Conservation (phyloP, 73 alveolate species). For the Blepharisma stoltei region DNA sequence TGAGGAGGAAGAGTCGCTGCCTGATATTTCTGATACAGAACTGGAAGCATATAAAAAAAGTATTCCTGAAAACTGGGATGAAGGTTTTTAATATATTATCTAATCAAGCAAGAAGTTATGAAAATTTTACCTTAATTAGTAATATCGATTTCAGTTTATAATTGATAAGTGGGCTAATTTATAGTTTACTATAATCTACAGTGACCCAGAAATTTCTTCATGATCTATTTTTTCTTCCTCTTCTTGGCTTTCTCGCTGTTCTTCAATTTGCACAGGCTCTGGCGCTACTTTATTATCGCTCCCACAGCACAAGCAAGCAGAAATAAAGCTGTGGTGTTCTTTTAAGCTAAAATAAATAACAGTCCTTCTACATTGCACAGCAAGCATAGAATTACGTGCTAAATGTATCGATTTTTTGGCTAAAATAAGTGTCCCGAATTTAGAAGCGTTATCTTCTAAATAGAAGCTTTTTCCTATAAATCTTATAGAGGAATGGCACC, state of each 20-base stretch:
- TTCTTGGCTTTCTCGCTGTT: too few relatives aligned
- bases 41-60: conserved; percentile 11
- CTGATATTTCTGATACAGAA: conserved; percentile 10
- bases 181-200: too few relatives aligned
- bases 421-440: conserved; percentile 51
- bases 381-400: background rate
- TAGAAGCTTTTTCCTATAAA: conserved; percentile 35
- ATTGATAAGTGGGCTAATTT: too few relatives aligned
- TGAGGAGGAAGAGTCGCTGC: conserved; percentile 3
- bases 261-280: too few relatives aligned
- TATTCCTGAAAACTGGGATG: conserved; percentile 33
- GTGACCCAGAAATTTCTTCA: too few relatives aligned
- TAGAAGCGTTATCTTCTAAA: conserved; percentile 42
- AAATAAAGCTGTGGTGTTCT: background rate
- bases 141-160: too few relatives aligned
- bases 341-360: conserved; percentile 6
- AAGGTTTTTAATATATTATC: conserved; percentile 4
- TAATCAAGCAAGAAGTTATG: too few relatives aligned
- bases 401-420: conserved; percentile 31
- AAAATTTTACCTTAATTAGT: too few relatives aligned
- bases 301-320: background rate
- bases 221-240: too few relatives aligned
- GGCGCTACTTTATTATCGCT: background rate
- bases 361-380: conserved; percentile 23
- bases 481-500: conserved; percentile 38